Percentiles rank a stretch among this genome's conserved stretches.
Conservation (phyloP, 108 stramenopile genomes). For the Nitzschia sp. region DNA sequence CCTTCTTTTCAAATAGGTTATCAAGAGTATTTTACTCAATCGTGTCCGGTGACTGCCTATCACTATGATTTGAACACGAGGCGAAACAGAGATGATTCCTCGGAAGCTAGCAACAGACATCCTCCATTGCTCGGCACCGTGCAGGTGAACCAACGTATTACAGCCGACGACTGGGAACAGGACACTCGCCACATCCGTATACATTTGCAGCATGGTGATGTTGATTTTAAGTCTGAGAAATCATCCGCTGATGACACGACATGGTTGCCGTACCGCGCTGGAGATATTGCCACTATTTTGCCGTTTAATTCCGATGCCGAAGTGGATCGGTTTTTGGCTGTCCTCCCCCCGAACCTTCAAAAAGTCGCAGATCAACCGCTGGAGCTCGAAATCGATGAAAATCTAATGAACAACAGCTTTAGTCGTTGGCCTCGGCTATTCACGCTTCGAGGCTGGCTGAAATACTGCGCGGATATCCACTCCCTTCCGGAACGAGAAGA, state of each 20-base stretch:
- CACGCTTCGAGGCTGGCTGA: conserved; percentile 74
- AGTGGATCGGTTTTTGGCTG: conserved; percentile 60
- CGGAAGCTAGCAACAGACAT: not conserved
- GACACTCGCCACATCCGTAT: conserved; percentile 75
- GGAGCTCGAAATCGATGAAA: conserved; percentile 32
- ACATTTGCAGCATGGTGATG: too few relatives aligned
- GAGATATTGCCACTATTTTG: conserved; percentile 73
- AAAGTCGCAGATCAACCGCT: conserved; percentile 49
- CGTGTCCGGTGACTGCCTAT: conserved; percentile 69
- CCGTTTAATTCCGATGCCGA: conserved; percentile 59
- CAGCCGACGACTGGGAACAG: conserved; percentile 71
- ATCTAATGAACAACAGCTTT: conserved; percentile 22
- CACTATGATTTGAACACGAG: conserved; percentile 31
- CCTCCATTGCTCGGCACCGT: conserved; percentile 51
- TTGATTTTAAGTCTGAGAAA: not conserved
- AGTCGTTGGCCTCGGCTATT: conserved; percentile 62
- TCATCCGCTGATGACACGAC: not conserved
- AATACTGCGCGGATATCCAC: conserved; percentile 81
- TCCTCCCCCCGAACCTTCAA: conserved; percentile 59
- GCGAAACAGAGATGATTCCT: not conserved
- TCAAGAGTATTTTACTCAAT: conserved; percentile 53
- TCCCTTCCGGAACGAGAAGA: conserved; percentile 80
- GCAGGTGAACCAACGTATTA: conserved; percentile 66
- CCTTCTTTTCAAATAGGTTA: conserved; percentile 38
- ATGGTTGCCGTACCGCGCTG: conserved; percentile 65